Evolutionary conservation across 1,139 yeast species (phyloP).

Genomic region (Yamadazyma pseudoaaseri): DNA sequence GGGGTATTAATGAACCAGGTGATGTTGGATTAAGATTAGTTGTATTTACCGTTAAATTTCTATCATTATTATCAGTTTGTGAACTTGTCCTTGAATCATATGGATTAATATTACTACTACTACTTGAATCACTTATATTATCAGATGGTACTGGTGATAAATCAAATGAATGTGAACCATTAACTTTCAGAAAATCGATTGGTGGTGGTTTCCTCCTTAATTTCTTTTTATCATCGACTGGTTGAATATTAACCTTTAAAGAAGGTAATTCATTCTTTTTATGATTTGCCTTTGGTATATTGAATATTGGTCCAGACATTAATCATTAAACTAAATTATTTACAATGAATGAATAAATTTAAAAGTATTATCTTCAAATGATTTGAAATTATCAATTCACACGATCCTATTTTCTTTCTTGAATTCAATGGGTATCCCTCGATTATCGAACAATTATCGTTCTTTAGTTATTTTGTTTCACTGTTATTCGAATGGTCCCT

Average conservation of each 20-base stretch:
- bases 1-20: conserved; percentile 3
- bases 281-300: conserved; percentile 20
- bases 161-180: conserved; percentile 26
- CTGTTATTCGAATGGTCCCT: too few relatives aligned
- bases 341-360: too few relatives aligned
- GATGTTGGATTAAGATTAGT: conserved; percentile 2
- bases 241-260: conserved; percentile 9
- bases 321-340: conserved; percentile 9
- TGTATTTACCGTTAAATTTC: background rate
- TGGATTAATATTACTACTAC: background rate
- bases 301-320: conserved; percentile 29
- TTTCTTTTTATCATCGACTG: conserved; percentile 15
- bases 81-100: conserved; percentile 1
- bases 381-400: too few relatives aligned
- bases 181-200: conserved; percentile 36
- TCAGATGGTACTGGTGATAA: conserved; percentile 8
- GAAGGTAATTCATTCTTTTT: conserved; percentile 8
- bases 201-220: conserved; percentile 46
- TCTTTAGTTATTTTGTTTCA: too few relatives aligned
- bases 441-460: too few relatives aligned
- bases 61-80: conserved; percentile 4
- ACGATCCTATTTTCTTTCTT: too few relatives aligned
- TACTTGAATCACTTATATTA: conserved; percentile 6
- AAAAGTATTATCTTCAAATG: too few relatives aligned
- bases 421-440: too few relatives aligned